Evolutionary conservation across 306 rosid species (phyloP), one percentile per base, ranked within the genome.

Genomic region (Hippophae rhamnoides): DNA sequence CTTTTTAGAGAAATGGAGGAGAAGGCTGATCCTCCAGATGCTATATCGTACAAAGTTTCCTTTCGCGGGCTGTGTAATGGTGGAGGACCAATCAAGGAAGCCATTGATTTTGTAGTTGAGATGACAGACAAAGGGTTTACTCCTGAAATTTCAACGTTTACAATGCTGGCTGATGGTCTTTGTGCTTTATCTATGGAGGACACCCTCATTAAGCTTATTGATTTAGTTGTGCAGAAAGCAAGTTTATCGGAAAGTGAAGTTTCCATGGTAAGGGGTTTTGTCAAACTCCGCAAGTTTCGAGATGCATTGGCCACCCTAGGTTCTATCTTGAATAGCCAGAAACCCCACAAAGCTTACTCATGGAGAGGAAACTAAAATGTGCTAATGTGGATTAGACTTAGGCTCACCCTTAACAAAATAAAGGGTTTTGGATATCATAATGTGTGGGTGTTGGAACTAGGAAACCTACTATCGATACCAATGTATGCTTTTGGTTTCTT

Each of bases 51-150:
- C 68, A 92, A 73, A 79, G 83, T 83, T 73, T 83, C 85, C 69
- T 84, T 83, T 62, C 81, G 96, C 9, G 96, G 98, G 58, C 89
- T 92, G 43, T 87, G 96, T 73, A 87, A 83, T 18, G 85, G 98
- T 12, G 95, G 98, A 60, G 96, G 98, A 47, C 80, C 93, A 1
- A 87, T 87, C 47, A 75, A 81, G 59, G 96, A 92, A 71, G 95
- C 96, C 11, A 87, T 85, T 65, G 88, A 92, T 70, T 92, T 92
- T 57, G 74, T 75, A 0, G 54, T 79, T 56, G 98, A 92, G 79
- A 87, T 87, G 95, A 70, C 78, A 65, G 96, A 75, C 58, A 81
- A 69, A 63, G 96, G 95, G 38, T 54, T 60, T 12, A 46, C 87
- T 63, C 98, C 98, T 0, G 96, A 87, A 61, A 66, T 78, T 66